A percentile compares a stretch with the other conserved stretches of the same genome.
Conservation (phyloP, 306 rosid species). For the Ormosia semicastrata region DNA sequence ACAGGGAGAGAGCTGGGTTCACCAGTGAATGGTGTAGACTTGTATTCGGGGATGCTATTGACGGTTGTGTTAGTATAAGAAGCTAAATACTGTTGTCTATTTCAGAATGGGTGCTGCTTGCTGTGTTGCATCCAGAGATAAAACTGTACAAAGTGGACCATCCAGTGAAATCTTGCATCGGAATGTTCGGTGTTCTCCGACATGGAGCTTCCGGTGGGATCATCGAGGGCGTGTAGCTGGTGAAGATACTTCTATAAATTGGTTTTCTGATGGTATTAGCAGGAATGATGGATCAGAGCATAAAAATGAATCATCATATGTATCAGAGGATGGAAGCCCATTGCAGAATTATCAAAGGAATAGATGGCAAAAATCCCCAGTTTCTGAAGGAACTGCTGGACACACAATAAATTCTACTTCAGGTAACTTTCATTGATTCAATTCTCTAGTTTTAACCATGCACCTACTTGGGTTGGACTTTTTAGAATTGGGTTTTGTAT, state of each 20-base stretch:
- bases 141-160: conserved; percentile 36
- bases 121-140: conserved; percentile 46
- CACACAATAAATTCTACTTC: conserved; percentile 18
- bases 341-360: conserved; percentile 34
- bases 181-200: conserved; percentile 39
- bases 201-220: conserved; percentile 55
- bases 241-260: conserved; percentile 41
- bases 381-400: conserved; percentile 31
- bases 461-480: neutral
- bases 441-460: neutral
- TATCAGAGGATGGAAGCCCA: conserved; percentile 39
- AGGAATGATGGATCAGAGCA: conserved; percentile 35
- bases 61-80: conserved; percentile 4
- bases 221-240: conserved; percentile 50
- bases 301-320: conserved; percentile 29
- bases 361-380: conserved; percentile 27
- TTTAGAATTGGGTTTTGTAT: neutral
- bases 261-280: conserved; percentile 42
- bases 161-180: conserved; percentile 29
- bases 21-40: neutral
- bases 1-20: conserved; percentile 20
- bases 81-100: conserved; percentile 11
- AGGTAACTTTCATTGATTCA: conserved; percentile 31
- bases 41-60: neutral
- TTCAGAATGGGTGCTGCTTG: conserved; percentile 50